phyloP scores from a whole-genome alignment of 495 filamentous ascomycete genomes.

The Penicillium daleae region DNA sequence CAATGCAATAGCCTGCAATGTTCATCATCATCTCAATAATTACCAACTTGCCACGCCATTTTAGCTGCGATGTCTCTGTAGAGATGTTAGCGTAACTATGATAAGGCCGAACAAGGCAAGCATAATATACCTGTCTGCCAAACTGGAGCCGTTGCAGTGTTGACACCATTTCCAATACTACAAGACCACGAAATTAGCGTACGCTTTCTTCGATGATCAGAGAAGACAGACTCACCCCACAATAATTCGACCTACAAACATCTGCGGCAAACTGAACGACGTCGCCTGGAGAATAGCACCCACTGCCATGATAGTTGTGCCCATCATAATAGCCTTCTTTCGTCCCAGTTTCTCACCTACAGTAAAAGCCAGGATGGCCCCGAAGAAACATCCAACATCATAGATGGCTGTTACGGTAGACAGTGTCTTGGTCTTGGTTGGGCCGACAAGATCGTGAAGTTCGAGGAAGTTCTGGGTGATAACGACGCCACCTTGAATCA shows the following conservation, averaged over 20 bases:
- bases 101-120: not conserved
- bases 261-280: conserved; percentile 59
- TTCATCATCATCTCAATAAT: conserved; percentile 65
- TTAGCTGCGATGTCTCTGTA: conserved; percentile 15
- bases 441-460: not conserved
- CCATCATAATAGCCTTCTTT: not conserved
- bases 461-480: not conserved
- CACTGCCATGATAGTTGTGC: conserved; percentile 56
- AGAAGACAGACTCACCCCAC: conserved; percentile 25
- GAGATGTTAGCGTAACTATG: not conserved
- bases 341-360: not conserved
- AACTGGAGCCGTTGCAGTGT: not conserved
- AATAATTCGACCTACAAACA: conserved; percentile 65
- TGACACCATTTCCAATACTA: not conserved
- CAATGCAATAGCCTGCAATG: conserved; percentile 47
- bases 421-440: not conserved
- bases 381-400: not conserved
- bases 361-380: not conserved
- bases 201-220: too few species aligned
- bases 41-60: conserved; percentile 63
- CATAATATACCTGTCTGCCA: not conserved
- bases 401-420: not conserved
- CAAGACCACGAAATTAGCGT: too few species aligned
- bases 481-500: not conserved
- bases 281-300: conserved; percentile 62